Conservation (phyloP, 495 filamentous ascomycete species). For the Aspergillus panamensis region DNA sequence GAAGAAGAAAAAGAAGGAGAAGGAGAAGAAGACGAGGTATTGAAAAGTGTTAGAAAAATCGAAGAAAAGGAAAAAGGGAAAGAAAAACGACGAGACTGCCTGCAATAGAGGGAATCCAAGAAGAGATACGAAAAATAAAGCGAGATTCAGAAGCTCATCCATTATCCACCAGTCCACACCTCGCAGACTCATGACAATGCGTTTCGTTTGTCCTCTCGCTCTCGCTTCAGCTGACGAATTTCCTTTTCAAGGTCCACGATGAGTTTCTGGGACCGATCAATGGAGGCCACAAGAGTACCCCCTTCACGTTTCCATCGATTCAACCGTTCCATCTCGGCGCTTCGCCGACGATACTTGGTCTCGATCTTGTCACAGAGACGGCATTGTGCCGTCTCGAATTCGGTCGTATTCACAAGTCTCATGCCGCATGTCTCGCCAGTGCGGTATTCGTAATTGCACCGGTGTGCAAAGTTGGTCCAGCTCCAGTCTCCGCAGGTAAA, state of each 20-base stretch:
- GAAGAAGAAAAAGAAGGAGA: constrained; percentile 1
- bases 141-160: constrained; percentile 16
- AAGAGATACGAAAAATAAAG: constrained; percentile 16
- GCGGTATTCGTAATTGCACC: constrained; percentile 94
- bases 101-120: constrained; percentile 20
- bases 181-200: constrained; percentile 29
- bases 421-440: constrained; percentile 98
- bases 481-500: constrained; percentile 84
- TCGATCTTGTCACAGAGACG: constrained; percentile 88
- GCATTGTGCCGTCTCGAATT: constrained; percentile 57
- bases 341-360: constrained; percentile 75
- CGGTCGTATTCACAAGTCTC: constrained; percentile 77
- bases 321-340: constrained; percentile 73
- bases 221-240: constrained; percentile 51
- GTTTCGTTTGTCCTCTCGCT: constrained; percentile 38
- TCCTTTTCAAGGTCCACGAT: constrained; percentile 60
- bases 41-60: background rate
- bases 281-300: constrained; percentile 68
- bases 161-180: constrained; percentile 5
- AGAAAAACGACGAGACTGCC: background rate
- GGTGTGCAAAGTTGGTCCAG: constrained; percentile 91
- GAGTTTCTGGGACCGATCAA: constrained; percentile 67
- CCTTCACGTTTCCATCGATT: constrained; percentile 75
- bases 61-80: constrained; percentile 16
- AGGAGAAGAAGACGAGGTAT: background rate